Percentiles rank a stretch among this genome's conserved stretches.
phyloP scores from a whole-genome alignment of 257 asterid species.

The Paraleonurus japonicus region DNA sequence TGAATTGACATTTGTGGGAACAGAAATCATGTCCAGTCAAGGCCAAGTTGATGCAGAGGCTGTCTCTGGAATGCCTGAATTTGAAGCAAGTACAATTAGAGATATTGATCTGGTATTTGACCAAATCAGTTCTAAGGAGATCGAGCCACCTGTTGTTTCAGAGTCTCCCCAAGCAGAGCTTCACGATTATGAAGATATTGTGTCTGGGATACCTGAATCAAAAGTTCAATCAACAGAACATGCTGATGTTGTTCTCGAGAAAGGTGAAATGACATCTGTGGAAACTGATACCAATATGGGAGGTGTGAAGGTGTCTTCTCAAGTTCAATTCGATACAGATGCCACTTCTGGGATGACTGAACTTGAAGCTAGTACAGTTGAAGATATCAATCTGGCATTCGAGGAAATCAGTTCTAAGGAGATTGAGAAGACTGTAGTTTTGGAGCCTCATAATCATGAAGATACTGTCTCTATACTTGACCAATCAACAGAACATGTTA shows the following conservation, averaged over 20 bases:
- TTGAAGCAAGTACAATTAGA: background rate
- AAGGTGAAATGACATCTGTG: slow-evolving; percentile 17
- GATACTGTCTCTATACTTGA: slow-evolving; percentile 24
- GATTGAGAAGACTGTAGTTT: slow-evolving; percentile 26
- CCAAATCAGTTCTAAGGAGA: slow-evolving; percentile 12
- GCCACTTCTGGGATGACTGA: slow-evolving; percentile 25
- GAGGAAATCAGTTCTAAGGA: slow-evolving; percentile 26
- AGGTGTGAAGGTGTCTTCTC: background rate
- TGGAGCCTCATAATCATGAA: slow-evolving; percentile 23
- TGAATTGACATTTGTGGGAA: slow-evolving; percentile 23
- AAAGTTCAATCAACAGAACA: slow-evolving; percentile 32
- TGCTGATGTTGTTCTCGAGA: slow-evolving; percentile 29
- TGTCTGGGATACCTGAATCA: slow-evolving; percentile 26
- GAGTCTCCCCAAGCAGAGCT: slow-evolving; percentile 20
- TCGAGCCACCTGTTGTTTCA: slow-evolving; percentile 2
- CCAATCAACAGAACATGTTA: slow-evolving; percentile 27
- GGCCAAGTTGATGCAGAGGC: background rate
- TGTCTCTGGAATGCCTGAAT: background rate
- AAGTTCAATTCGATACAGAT: slow-evolving; percentile 19
- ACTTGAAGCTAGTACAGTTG: slow-evolving; percentile 29
- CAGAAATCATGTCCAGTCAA: background rate
- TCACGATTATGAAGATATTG: background rate
- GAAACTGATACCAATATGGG: slow-evolving; percentile 15
- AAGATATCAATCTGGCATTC: slow-evolving; percentile 29
- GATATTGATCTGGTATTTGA: background rate